These are phyloP conservation scores for Pseudogymnoascus sp. DNA, from an alignment of 2,329 filamentous ascomycete species.

Conservation along the genomic window DNA sequence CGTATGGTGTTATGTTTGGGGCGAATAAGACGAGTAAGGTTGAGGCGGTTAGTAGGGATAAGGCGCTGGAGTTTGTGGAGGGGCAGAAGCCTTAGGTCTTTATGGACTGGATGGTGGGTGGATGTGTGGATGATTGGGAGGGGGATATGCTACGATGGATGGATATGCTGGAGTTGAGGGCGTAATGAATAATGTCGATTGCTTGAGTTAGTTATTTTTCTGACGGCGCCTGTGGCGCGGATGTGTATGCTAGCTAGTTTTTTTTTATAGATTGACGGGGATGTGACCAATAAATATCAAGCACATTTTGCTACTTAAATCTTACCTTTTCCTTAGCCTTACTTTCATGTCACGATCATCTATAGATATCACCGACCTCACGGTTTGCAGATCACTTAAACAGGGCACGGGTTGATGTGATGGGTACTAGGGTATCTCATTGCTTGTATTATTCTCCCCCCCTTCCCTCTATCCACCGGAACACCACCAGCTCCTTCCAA, in stretches of 20 bases:
- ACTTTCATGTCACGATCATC: not conserved
- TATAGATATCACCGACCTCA: not conserved
- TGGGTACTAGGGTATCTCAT: constrained; percentile 9
- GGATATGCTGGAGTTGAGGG: not conserved
- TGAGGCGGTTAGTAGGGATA: constrained; percentile 77
- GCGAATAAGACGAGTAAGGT: constrained; percentile 90
- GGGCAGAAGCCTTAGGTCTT: constrained; percentile 51
- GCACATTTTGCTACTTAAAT: not conserved
- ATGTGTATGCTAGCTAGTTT: constrained; percentile 7
- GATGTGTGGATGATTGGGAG: not conserved
- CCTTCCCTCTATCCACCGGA: not conserved
- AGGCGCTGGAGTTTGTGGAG: constrained; percentile 89
- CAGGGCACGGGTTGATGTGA: not conserved
- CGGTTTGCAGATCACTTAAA: not conserved
- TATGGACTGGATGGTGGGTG: no score
- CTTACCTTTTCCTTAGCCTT: not conserved
- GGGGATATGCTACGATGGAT: not conserved
- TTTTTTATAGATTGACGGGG: constrained; percentile 1
- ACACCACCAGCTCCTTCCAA: not conserved
- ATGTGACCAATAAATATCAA: not conserved
- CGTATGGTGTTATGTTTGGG: constrained; percentile 88
- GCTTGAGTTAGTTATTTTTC: not conserved
- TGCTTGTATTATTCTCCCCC: not conserved
- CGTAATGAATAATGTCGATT: constrained; percentile 3
- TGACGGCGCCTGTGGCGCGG: not conserved